Base-by-base conservation (phyloP, 331 rosid genomes). In the Malus hybrid region DNA sequence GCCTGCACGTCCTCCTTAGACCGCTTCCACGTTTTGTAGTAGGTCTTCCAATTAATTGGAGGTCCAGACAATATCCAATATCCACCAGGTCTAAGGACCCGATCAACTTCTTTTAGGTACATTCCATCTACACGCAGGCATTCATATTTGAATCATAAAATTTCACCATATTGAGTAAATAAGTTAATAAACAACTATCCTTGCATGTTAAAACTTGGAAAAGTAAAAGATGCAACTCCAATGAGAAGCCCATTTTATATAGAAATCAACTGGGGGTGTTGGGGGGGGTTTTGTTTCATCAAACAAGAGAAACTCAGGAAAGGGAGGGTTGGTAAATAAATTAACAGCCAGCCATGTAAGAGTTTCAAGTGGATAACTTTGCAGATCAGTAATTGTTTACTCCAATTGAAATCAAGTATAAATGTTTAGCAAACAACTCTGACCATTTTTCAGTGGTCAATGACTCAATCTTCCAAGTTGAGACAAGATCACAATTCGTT, bases 61-160 rank as follows among this genome's bases (percentile, higher is more conserved):
- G 99, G 97, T 56, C 99, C 99, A 73, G 99, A 92, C 77, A 95
- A 81, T 80, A 95, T 82, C 99, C 97, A 92, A 82, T 85, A 95
- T 62, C 99, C 99, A 80, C 99, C 99, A 34, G 97, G 99, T 85
- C 97, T 90, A 56, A 95, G 88, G 83, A 95, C 97, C 78, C 99
- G 82, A 71, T 94, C 99, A 78, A 94, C 99, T 86, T 94, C 99
- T 94, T 79, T 95, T 31, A 95, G 90, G 80, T 92, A 92, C 79
- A 61, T 88, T 55, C 97, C 99, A 79, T 79, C 99, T 95, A 88
- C 78, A 83, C 62, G 44, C 71, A 79, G 39, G 50, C 75, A 73
- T 79, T 79, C 76, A 75, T 4, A 68, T 39, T 75, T 65, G 66
- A 15, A 50, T 57, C 54, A 73, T 50, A 20, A 6, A 69, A 61